A percentile compares a stretch with the other conserved stretches of the same genome.
Conservation (phyloP, 306 rosid genomes). For the Cercis canadensis region DNA sequence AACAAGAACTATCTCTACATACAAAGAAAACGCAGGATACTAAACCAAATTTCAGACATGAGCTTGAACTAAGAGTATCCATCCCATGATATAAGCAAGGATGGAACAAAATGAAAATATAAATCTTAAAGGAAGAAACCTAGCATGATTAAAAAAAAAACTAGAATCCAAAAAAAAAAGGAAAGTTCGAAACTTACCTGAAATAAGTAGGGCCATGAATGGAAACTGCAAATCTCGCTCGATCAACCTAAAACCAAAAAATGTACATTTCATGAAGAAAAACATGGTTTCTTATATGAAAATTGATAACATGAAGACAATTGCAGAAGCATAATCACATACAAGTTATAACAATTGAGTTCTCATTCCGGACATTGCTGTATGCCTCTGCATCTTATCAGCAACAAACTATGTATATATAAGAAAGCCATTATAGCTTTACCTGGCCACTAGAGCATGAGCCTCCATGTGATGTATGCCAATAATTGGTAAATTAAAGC, state of each 20-base stretch:
- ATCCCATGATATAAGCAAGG: conserved; percentile 13
- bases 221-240: conserved; percentile 87
- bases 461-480: conserved; percentile 99
- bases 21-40: not conserved
- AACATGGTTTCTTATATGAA: conserved; percentile 19
- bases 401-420: conserved; percentile 10
- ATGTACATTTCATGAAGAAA: conserved; percentile 32
- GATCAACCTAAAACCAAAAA: conserved; percentile 59
- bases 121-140: conserved; percentile 28
- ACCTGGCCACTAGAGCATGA: conserved; percentile 99
- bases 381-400: conserved; percentile 9
- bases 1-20: conserved; percentile 20
- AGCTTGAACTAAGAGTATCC: conserved; percentile 1
- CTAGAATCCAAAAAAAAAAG: conserved; percentile 1
- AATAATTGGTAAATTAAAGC: conserved; percentile 70
- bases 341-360: conserved; percentile 10
- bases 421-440: conserved; percentile 24
- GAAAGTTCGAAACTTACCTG: conserved; percentile 54
- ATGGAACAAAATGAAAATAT: conserved; percentile 14
- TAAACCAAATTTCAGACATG: not conserved
- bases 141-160: not conserved
- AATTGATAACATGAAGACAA: conserved; percentile 3
- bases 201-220: conserved; percentile 88
- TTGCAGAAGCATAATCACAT: conserved; percentile 26
- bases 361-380: conserved; percentile 24